Evolutionary conservation across 306 rosid species (phyloP), one percentile per base, ranked within the genome.

Genomic region (Mimosa bimucronata): DNA sequence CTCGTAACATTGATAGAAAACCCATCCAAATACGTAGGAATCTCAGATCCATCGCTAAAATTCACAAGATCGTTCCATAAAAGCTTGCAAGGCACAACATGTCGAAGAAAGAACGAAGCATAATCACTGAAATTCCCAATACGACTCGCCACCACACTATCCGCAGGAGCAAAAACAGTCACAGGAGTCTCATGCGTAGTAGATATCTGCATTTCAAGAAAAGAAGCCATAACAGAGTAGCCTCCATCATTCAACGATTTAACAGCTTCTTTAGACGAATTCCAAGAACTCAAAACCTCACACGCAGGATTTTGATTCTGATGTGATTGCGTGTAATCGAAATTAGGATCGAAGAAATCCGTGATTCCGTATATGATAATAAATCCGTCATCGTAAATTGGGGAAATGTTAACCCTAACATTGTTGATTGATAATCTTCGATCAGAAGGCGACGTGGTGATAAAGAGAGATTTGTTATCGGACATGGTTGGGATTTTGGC

Each of bases 111-210:
- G 50, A 91, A 74, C 2, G 90, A 86, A 11, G 93, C 87, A 53
- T 83, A 79, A 0, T 86, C 86, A 3, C 76, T 71, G 15, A 81
- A 67, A 80, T 83, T 78, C 21, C 87, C 83, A 5, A 88, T 7
- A 2, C 48, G 76, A 73, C 52, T 87, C 70, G 38, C 41, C 86
- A 91, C 74, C 29, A 74, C 75, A 25, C 81, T 84, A 67, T 94
- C 97, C 1, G 79, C 13, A 0, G 97, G 95, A 85, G 97, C 95
- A 30, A 94, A 88, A n/a, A 94, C 83, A 4, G 98, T 94, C 57
- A 94, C 83, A 44, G 61, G 57, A 2, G 23, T 75, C 80, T 73
- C 77, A 11, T 84, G n/a, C n/a, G n/a, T 85, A 72, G 67, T 23
- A 61, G 79, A 19, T n/a, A 90, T 78, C 45, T 94, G 97, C 71